Evolutionary conservation across 1,284 basidiomycete genomes (phyloP).

Genomic region (Leucoagaricus sp.): DNA sequence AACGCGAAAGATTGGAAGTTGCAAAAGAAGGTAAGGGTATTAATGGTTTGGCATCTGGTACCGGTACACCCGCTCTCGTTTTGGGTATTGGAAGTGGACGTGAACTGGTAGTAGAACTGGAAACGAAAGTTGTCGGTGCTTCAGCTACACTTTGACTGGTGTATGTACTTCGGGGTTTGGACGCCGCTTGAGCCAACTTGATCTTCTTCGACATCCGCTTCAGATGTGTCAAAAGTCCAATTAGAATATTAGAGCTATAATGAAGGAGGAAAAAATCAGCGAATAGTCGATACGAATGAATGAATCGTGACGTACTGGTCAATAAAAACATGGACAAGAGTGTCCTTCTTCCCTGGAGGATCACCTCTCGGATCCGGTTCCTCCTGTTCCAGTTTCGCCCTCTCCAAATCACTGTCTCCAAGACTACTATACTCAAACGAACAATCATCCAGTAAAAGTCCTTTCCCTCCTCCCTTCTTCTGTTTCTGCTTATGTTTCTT

Average conservation of each 20-base stretch:
- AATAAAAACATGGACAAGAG: constrained; percentile 80
- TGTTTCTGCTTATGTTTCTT: constrained; percentile 13
- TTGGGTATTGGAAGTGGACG: constrained; percentile 23
- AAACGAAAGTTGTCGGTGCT: constrained; percentile 9
- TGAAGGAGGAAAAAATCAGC: neutral
- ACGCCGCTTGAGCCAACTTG: constrained; percentile 33
- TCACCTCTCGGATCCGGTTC: constrained; percentile 45
- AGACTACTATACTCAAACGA: constrained; percentile 11
- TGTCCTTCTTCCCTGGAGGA: constrained; percentile 45
- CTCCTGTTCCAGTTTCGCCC: constrained; percentile 20
- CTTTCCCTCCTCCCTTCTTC: constrained; percentile 18
- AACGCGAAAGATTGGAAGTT: constrained; percentile 20
- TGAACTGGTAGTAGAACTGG: neutral
- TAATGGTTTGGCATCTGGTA: neutral
- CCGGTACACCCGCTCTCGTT: constrained; percentile 13
- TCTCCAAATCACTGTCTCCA: constrained; percentile 8
- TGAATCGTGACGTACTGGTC: constrained; percentile 66
- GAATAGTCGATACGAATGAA: neutral
- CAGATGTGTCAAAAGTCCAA: constrained; percentile 70
- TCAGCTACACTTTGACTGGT: constrained; percentile 22
- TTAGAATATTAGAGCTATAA: constrained; percentile 79
- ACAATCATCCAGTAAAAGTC: neutral
- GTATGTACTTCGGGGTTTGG: constrained; percentile 24
- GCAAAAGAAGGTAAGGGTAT: constrained; percentile 36
- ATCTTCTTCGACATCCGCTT: constrained; percentile 36